These are phyloP conservation scores for Lipomyces japonicus DNA, from an alignment of 805 yeast species.

Conservation along the genomic window DNA sequence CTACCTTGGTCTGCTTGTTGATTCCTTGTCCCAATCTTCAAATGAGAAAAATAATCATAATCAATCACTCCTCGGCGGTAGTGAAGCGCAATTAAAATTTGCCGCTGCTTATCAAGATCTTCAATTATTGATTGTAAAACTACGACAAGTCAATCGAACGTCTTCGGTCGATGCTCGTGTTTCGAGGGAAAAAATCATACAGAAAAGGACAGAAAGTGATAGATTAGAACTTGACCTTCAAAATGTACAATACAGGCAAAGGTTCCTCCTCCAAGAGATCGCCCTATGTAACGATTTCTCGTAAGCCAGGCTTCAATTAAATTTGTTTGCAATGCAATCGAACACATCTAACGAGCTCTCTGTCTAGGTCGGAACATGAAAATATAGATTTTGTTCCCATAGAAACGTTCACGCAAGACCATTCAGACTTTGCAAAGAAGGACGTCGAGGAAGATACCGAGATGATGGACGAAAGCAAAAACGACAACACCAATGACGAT, in stretches of 20 bases:
- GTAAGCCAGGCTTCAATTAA: slow-evolving; percentile 13
- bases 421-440: slow-evolving; percentile 12
- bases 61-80: not conserved
- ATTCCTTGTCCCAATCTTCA: no score
- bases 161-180: slow-evolving; percentile 1
- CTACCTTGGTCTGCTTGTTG: no score
- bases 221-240: slow-evolving; percentile 21
- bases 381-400: slow-evolving; percentile 20
- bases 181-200: slow-evolving; percentile 1
- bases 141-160: slow-evolving; percentile 9
- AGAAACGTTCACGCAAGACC: slow-evolving; percentile 15
- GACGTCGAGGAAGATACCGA: not conserved
- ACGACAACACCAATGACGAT: not conserved
- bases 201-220: slow-evolving; percentile 13
- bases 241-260: slow-evolving; percentile 19
- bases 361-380: slow-evolving; percentile 11
- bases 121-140: not conserved
- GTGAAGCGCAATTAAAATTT: slow-evolving; percentile 7
- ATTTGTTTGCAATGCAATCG: no score
- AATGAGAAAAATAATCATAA: not conserved
- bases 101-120: slow-evolving; percentile 6
- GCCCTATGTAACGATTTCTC: slow-evolving; percentile 18
- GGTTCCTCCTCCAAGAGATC: slow-evolving; percentile 20
- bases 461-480: not conserved
- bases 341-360: no score